Evolutionary conservation across 768 basidiomycete species (phyloP), one percentile per base, ranked within the genome.

Genomic region (Russula virescens): DNA sequence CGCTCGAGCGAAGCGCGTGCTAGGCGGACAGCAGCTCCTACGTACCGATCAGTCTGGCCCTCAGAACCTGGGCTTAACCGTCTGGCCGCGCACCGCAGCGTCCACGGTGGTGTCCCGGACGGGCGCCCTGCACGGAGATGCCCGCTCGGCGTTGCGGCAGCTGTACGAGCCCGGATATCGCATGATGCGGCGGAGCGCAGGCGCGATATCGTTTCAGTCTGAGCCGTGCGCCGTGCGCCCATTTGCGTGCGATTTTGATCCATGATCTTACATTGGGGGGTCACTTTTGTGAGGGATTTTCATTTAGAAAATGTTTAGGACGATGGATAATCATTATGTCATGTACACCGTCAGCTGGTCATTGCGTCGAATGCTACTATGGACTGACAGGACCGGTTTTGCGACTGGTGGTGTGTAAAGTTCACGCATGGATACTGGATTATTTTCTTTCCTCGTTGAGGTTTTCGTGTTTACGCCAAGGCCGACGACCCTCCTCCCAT

Each of bases 41-140:
- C 91, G 87, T 88, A 80, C 84, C 0, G 89, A 91, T 69, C 88
- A 90, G 70, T 81, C 86, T 0, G 80, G 80, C 9, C 80, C 87
- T 19, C 75, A 79, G 59, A 91, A 87, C 68, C 72, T 91, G 26
- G 89, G 91, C 67, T 68, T 81, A 2, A 84, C 83, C 53, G 77
- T 80, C 1, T 91, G 89, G 89, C 89, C 88, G 14, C 79, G 87
- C 55, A 84, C 86, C 18, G 86, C 85, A 0, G 80, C 83, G 0
- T 82, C 83, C 14, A 88, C 88, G 0, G 90, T 91, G 76, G 70
- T 90, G 19, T 91, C 88, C 72, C 91, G 89, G 89, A 83, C 81
- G 1, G 88, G 88, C 8, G 67, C 80, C 23, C 31, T 3, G 5
- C 31, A 65, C 25, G 42, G 65, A 42, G 64, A 71, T 48, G 65